These are phyloP conservation scores for Pythium scleroteichum DNA, from an alignment of 352 stramenopile species.

Conservation along the genomic window DNA sequence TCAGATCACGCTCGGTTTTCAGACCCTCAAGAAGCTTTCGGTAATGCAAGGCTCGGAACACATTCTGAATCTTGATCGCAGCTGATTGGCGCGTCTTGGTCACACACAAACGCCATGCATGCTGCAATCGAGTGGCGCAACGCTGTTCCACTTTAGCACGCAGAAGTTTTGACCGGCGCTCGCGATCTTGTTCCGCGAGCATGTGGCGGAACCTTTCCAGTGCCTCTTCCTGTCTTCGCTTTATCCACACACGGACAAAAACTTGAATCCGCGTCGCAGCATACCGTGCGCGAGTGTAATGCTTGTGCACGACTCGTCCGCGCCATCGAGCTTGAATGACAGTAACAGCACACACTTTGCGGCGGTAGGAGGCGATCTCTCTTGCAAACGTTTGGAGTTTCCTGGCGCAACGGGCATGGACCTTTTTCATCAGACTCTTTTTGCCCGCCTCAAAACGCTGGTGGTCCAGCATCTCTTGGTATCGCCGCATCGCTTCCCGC, in stretches of 20 bases:
- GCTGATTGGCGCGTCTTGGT: constrained; percentile 13
- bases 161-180: constrained; percentile 16
- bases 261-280: constrained; percentile 2
- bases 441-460: constrained; percentile 22
- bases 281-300: not conserved
- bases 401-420: constrained; percentile 12
- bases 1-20: constrained; percentile 28
- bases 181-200: constrained; percentile 25
- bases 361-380: not conserved
- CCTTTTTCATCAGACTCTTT: constrained; percentile 17
- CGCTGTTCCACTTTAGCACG: constrained; percentile 21
- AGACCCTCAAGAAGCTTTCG: constrained; percentile 31
- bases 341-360: not conserved
- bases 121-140: constrained; percentile 36
- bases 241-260: constrained; percentile 20
- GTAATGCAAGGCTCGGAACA: constrained; percentile 23
- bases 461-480: constrained; percentile 29
- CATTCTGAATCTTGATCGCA: constrained; percentile 37
- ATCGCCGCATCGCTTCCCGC: constrained; percentile 15
- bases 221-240: constrained; percentile 11
- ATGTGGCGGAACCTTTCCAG: constrained; percentile 21
- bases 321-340: constrained; percentile 13
- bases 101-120: constrained; percentile 27
- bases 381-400: not conserved
- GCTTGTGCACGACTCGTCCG: not conserved